Conservation (phyloP, 306 rosid species). For the Vigna nakashimae region DNA sequence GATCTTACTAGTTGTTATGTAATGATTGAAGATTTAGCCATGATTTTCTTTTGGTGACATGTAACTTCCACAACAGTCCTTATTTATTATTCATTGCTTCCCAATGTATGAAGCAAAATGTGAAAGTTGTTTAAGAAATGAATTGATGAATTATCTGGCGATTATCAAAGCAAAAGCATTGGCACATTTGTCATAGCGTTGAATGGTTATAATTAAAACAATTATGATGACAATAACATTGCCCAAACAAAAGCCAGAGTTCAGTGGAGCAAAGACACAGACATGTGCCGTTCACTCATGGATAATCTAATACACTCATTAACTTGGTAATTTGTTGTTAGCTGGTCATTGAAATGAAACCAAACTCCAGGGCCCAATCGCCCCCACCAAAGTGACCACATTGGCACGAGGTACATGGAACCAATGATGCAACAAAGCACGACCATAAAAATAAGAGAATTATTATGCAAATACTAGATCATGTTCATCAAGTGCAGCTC, state of each 20-base stretch:
- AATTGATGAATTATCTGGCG: slow-evolving; percentile 15
- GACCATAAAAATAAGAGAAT: slow-evolving; percentile 34
- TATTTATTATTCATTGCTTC: not conserved
- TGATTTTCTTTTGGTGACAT: slow-evolving; percentile 15
- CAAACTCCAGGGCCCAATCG: slow-evolving; percentile 42
- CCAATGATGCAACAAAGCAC: slow-evolving; percentile 35
- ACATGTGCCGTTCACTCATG: slow-evolving; percentile 54
- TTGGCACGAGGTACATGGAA: slow-evolving; percentile 43
- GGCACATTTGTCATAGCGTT: slow-evolving; percentile 15
- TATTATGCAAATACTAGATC: slow-evolving; percentile 47
- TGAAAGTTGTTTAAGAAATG: slow-evolving; percentile 28
- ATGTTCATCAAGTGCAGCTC: slow-evolving; percentile 52
- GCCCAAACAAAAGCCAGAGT: slow-evolving; percentile 32
- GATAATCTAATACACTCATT: slow-evolving; percentile 39
- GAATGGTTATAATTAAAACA: slow-evolving; percentile 42
- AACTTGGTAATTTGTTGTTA: slow-evolving; percentile 42
- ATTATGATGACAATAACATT: slow-evolving; percentile 40
- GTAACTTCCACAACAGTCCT: slow-evolving; percentile 7
- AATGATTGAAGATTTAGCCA: not conserved
- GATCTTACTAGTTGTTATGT: slow-evolving; percentile 2
- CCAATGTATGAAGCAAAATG: not conserved
- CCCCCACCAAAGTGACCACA: slow-evolving; percentile 54
- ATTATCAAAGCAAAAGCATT: slow-evolving; percentile 46
- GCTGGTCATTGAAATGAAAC: slow-evolving; percentile 41
- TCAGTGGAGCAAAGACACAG: slow-evolving; percentile 45